A percentile compares a stretch with the other conserved stretches of the same genome.
phyloP scores from a whole-genome alignment of 306 rosid species.

The Cotoneaster glaucophyllus region DNA sequence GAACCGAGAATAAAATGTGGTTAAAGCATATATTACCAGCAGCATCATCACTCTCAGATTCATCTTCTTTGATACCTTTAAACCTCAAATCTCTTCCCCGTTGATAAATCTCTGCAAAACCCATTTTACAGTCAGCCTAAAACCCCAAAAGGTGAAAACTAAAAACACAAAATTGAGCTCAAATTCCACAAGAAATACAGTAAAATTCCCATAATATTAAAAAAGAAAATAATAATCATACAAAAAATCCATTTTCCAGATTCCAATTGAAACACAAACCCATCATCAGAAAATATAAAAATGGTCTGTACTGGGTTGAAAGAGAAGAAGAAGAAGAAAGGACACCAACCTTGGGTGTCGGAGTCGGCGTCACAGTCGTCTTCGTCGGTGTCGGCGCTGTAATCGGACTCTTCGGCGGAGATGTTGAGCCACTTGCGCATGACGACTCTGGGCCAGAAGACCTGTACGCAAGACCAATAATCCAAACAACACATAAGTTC shows the following conservation, averaged over 20 bases:
- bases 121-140: not conserved
- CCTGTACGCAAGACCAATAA: constrained; percentile 58
- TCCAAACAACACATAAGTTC: constrained; percentile 48
- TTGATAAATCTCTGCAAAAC: constrained; percentile 23
- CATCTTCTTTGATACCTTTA: constrained; percentile 25
- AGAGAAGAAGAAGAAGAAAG: not conserved
- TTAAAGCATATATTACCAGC: constrained; percentile 23
- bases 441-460: constrained; percentile 65
- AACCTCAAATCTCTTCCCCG: constrained; percentile 28
- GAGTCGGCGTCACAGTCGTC: constrained; percentile 40
- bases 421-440: constrained; percentile 82
- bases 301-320: not conserved
- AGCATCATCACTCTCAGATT: constrained; percentile 24
- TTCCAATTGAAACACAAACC: not conserved
- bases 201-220: not conserved
- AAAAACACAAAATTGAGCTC: not conserved
- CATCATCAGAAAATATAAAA: not conserved
- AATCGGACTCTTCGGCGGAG: constrained; percentile 47
- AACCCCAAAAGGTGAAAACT: constrained; percentile 1
- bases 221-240: not conserved
- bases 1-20: not conserved
- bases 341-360: constrained; percentile 38
- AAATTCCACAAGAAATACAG: not conserved
- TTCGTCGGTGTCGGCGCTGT: constrained; percentile 59
- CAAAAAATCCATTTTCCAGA: not conserved